Percentiles rank a stretch among this genome's conserved stretches.
phyloP scores from a whole-genome alignment of 371 early-diverging fungal species.

The Mortierella sp. region DNA sequence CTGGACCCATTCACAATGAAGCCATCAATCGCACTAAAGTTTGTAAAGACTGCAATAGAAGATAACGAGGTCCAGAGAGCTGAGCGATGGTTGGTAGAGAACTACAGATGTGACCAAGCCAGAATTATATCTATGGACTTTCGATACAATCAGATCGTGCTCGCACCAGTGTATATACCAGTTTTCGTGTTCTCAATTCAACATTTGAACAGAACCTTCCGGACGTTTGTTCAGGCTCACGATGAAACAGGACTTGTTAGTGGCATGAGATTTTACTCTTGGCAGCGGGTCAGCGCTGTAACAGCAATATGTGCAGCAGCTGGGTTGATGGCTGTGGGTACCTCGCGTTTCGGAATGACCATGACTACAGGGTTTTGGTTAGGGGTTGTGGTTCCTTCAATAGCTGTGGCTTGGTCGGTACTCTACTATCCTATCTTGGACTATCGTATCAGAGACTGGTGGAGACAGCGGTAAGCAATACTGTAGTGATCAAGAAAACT shows the following conservation, averaged over 20 bases:
- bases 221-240: conserved; percentile 70
- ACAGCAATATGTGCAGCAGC: conserved; percentile 59
- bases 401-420: conserved; percentile 62
- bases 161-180: conserved; percentile 72
- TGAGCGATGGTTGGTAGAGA: conserved; percentile 62
- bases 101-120: conserved; percentile 65
- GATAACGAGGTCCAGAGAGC: conserved; percentile 61
- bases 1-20: conserved; percentile 69
- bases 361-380: conserved; percentile 59
- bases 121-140: conserved; percentile 65
- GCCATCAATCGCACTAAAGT: conserved; percentile 66
- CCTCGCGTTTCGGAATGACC: conserved; percentile 38
- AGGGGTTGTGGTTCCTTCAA: conserved; percentile 67
- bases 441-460: conserved; percentile 60
- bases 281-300: conserved; percentile 64
- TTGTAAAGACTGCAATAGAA: conserved; percentile 63
- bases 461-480: conserved; percentile 55
- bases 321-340: conserved; percentile 25
- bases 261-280: conserved; percentile 68
- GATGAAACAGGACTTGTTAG: conserved; percentile 61
- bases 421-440: conserved; percentile 70
- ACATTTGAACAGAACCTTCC: conserved; percentile 64
- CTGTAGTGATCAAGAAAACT: neutral
- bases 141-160: conserved; percentile 56
- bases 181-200: conserved; percentile 65